A percentile compares a stretch with the other conserved stretches of the same genome.
Evolutionary conservation across 495 filamentous ascomycete genomes (phyloP).

Genomic region (Hamigera avellanea): DNA sequence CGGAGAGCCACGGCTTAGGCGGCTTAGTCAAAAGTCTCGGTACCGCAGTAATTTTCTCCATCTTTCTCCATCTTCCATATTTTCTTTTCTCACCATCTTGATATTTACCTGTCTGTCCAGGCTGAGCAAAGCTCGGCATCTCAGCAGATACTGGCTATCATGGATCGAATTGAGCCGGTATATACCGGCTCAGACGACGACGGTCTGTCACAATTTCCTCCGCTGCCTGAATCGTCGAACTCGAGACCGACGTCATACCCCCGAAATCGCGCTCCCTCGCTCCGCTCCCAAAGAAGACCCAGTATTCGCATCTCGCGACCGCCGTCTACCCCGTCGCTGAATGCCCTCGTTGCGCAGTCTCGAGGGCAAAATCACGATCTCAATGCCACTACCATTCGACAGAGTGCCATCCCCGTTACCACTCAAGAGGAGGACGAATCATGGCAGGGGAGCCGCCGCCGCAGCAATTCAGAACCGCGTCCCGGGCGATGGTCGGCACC

Average conservation of each 20-base stretch:
- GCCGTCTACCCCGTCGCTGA: background rate
- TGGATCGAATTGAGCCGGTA: conserved; percentile 35
- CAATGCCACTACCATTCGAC: no score
- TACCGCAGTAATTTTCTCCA: no score
- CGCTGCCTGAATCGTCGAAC: conserved; percentile 2
- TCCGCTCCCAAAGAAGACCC: background rate
- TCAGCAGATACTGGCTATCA: conserved; percentile 9
- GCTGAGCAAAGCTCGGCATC: no score
- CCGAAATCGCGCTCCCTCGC: background rate
- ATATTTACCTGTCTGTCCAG: no score
- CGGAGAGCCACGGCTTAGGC: no score
- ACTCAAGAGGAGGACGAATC: conserved; percentile 19
- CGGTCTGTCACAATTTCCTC: conserved; percentile 2
- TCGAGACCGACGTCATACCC: background rate
- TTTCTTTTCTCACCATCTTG: no score
- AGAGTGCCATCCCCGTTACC: background rate
- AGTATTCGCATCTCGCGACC: conserved; percentile 1
- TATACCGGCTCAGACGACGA: conserved; percentile 11
- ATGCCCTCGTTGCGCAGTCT: background rate
- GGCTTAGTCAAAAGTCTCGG: no score
- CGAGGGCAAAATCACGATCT: no score
- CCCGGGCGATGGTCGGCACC: conserved; percentile 28
- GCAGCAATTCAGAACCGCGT: conserved; percentile 36
- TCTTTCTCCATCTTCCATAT: no score
- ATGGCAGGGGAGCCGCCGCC: conserved; percentile 23